phyloP scores from a whole-genome alignment of 345 rosid genomes.

The Ricinus communis region DNA sequence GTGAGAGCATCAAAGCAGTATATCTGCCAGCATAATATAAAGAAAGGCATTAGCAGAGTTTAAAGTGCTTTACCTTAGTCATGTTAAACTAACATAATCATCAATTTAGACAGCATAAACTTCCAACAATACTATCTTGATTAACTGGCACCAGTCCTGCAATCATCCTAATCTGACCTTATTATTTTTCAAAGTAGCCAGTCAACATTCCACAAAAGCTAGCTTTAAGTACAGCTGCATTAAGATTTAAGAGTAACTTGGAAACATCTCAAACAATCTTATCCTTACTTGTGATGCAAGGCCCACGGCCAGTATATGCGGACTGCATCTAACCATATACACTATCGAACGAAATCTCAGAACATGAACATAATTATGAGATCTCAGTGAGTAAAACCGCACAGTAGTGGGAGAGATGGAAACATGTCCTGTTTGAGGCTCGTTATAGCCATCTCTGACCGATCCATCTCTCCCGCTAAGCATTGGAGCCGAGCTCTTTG shows the following conservation, averaged over 20 bases:
- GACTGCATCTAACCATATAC: conserved; percentile 90
- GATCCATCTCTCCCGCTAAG: conserved; percentile 60
- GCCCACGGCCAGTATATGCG: conserved; percentile 81
- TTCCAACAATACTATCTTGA: conserved; percentile 15
- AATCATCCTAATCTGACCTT: conserved; percentile 17
- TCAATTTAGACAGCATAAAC: not conserved
- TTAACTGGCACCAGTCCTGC: conserved; percentile 10
- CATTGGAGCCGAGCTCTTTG: conserved; percentile 43
- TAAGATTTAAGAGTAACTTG: conserved; percentile 9
- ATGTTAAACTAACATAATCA: conserved; percentile 14
- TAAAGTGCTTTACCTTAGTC: conserved; percentile 7
- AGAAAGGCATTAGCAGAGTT: conserved; percentile 15
- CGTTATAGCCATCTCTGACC: conserved; percentile 52
- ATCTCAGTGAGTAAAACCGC: conserved; percentile 79
- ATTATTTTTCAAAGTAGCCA: conserved; percentile 3
- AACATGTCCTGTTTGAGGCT: conserved; percentile 53
- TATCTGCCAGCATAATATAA: conserved; percentile 55
- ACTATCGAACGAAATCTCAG: conserved; percentile 90
- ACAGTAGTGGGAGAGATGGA: conserved; percentile 68
- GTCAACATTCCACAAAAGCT: conserved; percentile 4
- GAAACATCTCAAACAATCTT: conserved; percentile 1
- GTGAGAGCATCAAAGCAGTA: conserved; percentile 95
- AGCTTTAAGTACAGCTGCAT: not conserved
- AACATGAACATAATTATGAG: conserved; percentile 88
- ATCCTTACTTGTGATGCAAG: conserved; percentile 80